Conservation (phyloP, 108 stramenopile species). For the Parmales sp. region DNA sequence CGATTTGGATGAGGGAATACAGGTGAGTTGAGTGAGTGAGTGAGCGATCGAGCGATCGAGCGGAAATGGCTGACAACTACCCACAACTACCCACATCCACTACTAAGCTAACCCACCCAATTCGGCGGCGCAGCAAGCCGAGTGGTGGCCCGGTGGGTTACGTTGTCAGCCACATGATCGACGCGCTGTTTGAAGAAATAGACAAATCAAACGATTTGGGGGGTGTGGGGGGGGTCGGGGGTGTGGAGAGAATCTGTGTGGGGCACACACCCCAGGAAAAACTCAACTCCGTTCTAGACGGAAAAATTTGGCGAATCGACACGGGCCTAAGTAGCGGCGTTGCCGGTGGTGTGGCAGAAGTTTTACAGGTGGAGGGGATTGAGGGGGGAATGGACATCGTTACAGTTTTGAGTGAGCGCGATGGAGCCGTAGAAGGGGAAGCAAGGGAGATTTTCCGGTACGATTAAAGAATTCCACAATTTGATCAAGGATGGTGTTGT, state of each 20-base stretch:
- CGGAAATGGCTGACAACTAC: too few species aligned
- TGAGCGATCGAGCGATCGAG: too few species aligned
- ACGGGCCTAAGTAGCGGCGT: conserved; percentile 52
- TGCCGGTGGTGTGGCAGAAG: conserved; percentile 52
- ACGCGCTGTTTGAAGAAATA: not conserved
- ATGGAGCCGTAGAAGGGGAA: too few species aligned
- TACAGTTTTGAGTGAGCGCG: too few species aligned
- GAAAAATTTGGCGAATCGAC: conserved; percentile 65
- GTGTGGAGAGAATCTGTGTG: conserved; percentile 60
- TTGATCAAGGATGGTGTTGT: too few species aligned
- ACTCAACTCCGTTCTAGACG: conserved; percentile 53
- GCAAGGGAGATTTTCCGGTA: too few species aligned
- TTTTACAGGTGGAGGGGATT: conserved; percentile 72
- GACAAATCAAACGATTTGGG: not conserved
- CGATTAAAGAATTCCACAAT: too few species aligned
- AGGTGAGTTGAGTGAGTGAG: too few species aligned
- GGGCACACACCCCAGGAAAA: conserved; percentile 60
- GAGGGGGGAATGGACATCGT: too few species aligned
- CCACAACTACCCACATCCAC: conserved; percentile 16
- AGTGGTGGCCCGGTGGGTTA: conserved; percentile 13
- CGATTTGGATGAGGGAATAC: conserved; percentile 70
- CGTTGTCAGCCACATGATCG: not conserved
- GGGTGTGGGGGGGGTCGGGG: conserved; percentile 21
- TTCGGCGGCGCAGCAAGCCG: conserved; percentile 27
- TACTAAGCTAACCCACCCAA: not conserved